These are phyloP conservation scores for Serendipita sp. DNA, from an alignment of 768 basidiomycete species.

Conservation along the genomic window DNA sequence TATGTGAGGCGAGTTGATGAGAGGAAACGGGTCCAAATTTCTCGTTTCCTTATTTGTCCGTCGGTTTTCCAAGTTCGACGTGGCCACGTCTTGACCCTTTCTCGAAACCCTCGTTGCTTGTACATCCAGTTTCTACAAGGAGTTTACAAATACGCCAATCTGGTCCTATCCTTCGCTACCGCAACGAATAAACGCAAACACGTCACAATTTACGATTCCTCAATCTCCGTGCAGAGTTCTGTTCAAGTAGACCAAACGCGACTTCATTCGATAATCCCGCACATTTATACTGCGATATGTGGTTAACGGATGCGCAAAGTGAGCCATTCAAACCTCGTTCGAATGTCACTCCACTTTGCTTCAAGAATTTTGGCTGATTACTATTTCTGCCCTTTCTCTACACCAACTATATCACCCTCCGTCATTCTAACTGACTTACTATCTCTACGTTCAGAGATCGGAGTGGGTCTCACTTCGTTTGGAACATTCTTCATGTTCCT, in stretches of 20 bases:
- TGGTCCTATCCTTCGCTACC: not conserved
- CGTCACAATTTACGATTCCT: not conserved
- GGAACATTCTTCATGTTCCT: conserved; percentile 93
- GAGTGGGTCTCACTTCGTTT: conserved; percentile 91
- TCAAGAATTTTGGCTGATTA: not conserved
- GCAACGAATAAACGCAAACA: not conserved
- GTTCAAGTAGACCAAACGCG: not conserved
- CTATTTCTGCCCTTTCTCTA: not conserved
- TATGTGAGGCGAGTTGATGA: no score
- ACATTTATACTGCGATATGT: conserved; percentile 22
- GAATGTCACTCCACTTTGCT: not conserved
- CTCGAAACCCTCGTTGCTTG: not conserved
- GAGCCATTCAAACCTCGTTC: conserved; percentile 6
- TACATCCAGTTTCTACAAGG: not conserved
- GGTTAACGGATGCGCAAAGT: conserved; percentile 42
- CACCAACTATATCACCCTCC: conserved; percentile 2
- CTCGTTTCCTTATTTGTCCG: not conserved
- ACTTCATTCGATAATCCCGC: not conserved
- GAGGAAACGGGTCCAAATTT: no score
- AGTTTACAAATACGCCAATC: not conserved
- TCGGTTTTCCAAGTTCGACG: not conserved
- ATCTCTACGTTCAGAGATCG: conserved; percentile 61
- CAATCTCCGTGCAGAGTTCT: not conserved
- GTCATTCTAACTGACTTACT: not conserved
- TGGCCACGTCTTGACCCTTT: not conserved